Percentiles rank a stretch among this genome's conserved stretches.
phyloP scores from a whole-genome alignment of 2,329 filamentous ascomycete species.

The Huntiella moniliformis region DNA sequence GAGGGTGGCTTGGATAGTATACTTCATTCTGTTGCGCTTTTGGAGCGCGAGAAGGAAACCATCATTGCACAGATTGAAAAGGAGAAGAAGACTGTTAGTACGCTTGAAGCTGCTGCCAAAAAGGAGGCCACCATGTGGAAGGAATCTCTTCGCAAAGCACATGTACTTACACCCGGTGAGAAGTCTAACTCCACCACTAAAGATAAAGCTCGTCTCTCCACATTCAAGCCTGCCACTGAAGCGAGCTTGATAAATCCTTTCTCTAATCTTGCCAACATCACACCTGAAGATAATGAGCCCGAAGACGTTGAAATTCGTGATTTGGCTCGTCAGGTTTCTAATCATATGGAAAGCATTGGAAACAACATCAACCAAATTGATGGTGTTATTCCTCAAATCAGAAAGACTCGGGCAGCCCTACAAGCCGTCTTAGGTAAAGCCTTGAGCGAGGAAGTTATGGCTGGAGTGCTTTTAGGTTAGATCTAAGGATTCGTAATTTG shows the following conservation, averaged over 20 bases:
- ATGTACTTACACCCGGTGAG: conserved; percentile 6
- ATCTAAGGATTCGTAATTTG: neutral
- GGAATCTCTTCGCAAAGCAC: conserved; percentile 27
- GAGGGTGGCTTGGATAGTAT: conserved; percentile 42
- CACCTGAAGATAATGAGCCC: conserved; percentile 18
- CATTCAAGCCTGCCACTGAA: neutral
- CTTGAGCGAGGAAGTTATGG: conserved; percentile 27
- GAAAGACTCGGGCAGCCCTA: conserved; percentile 28
- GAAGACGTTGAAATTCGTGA: conserved; percentile 7
- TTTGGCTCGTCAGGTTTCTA: conserved; percentile 24
- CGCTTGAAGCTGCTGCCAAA: conserved; percentile 36
- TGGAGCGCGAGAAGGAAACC: conserved; percentile 36
- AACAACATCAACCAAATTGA: conserved; percentile 35
- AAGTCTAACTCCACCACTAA: neutral
- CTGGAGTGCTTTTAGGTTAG: conserved; percentile 28
- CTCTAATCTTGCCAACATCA: conserved; percentile 15
- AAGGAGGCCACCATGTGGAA: conserved; percentile 33
- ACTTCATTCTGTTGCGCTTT: conserved; percentile 42
- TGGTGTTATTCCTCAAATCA: conserved; percentile 30
- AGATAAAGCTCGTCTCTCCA: neutral
- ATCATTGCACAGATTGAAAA: conserved; percentile 35
- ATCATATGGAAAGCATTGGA: conserved; percentile 37
- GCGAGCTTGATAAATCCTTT: neutral
- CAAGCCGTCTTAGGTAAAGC: conserved; percentile 29
- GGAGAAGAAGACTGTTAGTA: conserved; percentile 32